Percentiles rank a stretch among this genome's conserved stretches.
phyloP scores from a whole-genome alignment of 2,329 filamentous ascomycete genomes.

The Aspergillus luchuensis region DNA sequence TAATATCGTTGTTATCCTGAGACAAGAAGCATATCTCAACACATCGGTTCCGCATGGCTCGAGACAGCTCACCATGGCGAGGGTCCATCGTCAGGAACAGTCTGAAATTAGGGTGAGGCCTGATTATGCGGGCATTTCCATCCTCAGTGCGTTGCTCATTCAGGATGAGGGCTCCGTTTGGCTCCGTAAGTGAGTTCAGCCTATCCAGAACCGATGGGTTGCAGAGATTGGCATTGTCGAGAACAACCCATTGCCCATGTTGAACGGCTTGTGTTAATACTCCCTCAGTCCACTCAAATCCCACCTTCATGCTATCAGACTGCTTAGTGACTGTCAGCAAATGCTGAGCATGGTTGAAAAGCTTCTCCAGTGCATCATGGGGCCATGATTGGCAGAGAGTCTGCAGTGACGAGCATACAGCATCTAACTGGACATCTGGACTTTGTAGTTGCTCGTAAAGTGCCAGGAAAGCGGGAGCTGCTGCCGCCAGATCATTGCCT shows the following conservation, averaged over 20 bases:
- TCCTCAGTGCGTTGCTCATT: conserved; percentile 88
- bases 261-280: conserved; percentile 85
- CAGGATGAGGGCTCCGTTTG: conserved; percentile 81
- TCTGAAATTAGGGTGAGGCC: conserved; percentile 81
- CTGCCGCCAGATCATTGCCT: conserved; percentile 22
- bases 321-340: conserved; percentile 57
- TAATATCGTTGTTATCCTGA: conserved; percentile 31
- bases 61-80: conserved; percentile 86
- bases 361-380: conserved; percentile 50
- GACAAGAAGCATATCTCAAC: conserved; percentile 79
- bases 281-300: conserved; percentile 96
- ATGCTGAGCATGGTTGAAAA: conserved; percentile 53
- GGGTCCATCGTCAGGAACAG: conserved; percentile 94
- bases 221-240: conserved; percentile 97
- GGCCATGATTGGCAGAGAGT: conserved; percentile 46
- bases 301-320: conserved; percentile 65
- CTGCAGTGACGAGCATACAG: conserved; percentile 33
- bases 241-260: conserved; percentile 84
- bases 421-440: conserved; percentile 33
- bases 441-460: conserved; percentile 36
- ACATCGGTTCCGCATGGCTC: conserved; percentile 94
- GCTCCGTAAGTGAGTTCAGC: conserved; percentile 90
- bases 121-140: conserved; percentile 77
- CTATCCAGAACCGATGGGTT: conserved; percentile 92
- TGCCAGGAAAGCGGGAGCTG: conserved; percentile 31